Percentiles rank a stretch among this genome's conserved stretches.
These are phyloP conservation scores for Naganishia cerealis DNA, from an alignment of 1,284 basidiomycete species.

Conservation along the genomic window DNA sequence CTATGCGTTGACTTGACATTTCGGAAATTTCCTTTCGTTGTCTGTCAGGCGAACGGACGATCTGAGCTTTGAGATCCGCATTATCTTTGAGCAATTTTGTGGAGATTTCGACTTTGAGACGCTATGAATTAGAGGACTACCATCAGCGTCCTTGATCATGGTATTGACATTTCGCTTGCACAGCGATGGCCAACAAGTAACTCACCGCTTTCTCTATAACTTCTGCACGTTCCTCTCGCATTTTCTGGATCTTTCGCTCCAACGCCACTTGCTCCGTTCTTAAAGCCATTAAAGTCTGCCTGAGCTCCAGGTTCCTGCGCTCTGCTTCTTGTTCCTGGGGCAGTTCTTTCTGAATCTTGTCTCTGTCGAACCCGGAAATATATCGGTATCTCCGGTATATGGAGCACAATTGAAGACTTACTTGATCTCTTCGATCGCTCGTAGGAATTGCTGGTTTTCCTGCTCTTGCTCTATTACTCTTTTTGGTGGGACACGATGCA, in stretches of 20 bases:
- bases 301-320: conserved; percentile 64
- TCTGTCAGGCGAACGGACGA: conserved; percentile 83
- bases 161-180: too few species aligned
- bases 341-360: conserved; percentile 68
- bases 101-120: conserved; percentile 24
- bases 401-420: conserved; percentile 50
- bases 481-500: conserved; percentile 12
- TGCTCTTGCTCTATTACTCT: conserved; percentile 56
- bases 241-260: conserved; percentile 58
- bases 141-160: too few species aligned
- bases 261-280: conserved; percentile 62
- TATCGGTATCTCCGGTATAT: conserved; percentile 1
- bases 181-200: too few species aligned
- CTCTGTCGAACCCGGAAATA: conserved; percentile 54
- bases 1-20: conserved; percentile 67
- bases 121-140: neutral
- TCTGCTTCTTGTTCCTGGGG: conserved; percentile 66
- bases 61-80: conserved; percentile 56
- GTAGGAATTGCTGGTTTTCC: conserved; percentile 60
- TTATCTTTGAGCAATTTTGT: conserved; percentile 61
- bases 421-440: conserved; percentile 65
- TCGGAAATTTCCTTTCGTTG: conserved; percentile 73
- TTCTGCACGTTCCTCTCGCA: conserved; percentile 25
- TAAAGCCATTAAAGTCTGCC: conserved; percentile 64
- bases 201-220: conserved; percentile 27